Base-by-base conservation (phyloP, 2,329 filamentous ascomycete genomes). In the Eurotiales sp. region DNA sequence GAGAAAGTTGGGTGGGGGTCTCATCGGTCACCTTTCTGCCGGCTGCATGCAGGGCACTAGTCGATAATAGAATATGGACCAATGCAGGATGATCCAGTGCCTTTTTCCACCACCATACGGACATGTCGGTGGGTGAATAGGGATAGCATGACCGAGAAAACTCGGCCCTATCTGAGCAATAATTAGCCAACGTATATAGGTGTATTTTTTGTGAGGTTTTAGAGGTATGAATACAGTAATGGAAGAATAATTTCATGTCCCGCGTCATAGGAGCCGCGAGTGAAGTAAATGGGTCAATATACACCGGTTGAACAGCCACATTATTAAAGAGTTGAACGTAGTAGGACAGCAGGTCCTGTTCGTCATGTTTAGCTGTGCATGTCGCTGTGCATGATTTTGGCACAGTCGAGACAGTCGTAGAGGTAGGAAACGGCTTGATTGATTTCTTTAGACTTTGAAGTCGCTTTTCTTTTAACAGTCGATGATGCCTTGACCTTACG, bases 71-170 rank as follows among this genome's bases (percentile, higher is more conserved):
- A 15, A 46, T 37, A 22, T 46, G 29, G n/a, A 46, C 17, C 12
- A 46, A 19, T 15, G 44, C 44, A 2, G 44, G 30, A 10, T 46
- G 44, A 36, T 46, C 29, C 15, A 37, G n/a, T 36, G 44, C 44
- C n/a, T 37, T 46, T 8, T 46, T n/a, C 29, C 44, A 46, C 44
- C 44, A 46, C 44, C 44, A 46, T n/a, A n/a, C 19, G 10, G 11
- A 15, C 44, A 46, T 46, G 6, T 46, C 44, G 11, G 15, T 36
- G 11, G 27, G 21, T 14, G 29, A 19, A 19, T 36, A 46, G 11
- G 44, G 44, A 37, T 36, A 46, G 44, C 44, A 37, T 46, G 44
- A 46, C 17, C 21, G 29, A 7, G 27, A 25, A 25, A 19, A 34
- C 6, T 29, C 10, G 7, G 44, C 11, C n/a, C 23, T 22, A 27